A percentile compares a stretch with the other conserved stretches of the same genome.
Evolutionary conservation across 805 yeast species (phyloP).

Genomic region (Cyberlindnera mississippiensis): DNA sequence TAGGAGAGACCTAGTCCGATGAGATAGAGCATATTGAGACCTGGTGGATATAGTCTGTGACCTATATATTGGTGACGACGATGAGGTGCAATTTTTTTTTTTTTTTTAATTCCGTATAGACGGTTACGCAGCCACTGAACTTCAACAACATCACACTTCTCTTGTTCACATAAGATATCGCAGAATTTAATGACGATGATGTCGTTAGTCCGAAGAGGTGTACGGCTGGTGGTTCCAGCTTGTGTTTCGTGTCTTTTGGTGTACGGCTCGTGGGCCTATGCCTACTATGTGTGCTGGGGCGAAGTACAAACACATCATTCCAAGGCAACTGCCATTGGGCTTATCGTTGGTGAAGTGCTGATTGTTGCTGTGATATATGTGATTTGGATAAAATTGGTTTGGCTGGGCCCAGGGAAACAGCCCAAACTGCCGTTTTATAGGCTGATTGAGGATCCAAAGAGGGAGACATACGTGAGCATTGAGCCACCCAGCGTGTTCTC

Average conservation of each 20-base stretch:
- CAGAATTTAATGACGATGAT: too few species aligned
- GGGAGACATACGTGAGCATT: slow-evolving; percentile 23
- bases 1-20: slow-evolving; percentile 91
- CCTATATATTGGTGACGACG: too few species aligned
- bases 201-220: background rate
- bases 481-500: slow-evolving; percentile 55
- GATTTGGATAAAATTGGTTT: slow-evolving; percentile 44
- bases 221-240: slow-evolving; percentile 10
- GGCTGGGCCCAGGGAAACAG: slow-evolving; percentile 59
- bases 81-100: background rate
- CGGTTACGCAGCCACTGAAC: slow-evolving; percentile 5
- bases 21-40: slow-evolving; percentile 67
- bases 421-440: slow-evolving; percentile 34
- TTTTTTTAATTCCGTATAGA: background rate
- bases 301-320: slow-evolving; percentile 27
- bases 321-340: slow-evolving; percentile 29
- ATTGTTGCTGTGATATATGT: slow-evolving; percentile 26
- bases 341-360: slow-evolving; percentile 30
- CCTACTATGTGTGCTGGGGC: slow-evolving; percentile 29
- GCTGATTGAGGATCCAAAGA: slow-evolving; percentile 23
- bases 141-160: background rate
- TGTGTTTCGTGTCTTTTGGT: slow-evolving; percentile 8
- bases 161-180: too few species aligned
- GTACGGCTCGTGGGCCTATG: slow-evolving; percentile 25
- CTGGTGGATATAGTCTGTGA: too few species aligned